Base-by-base conservation (phyloP, 2,329 filamentous ascomycete species). In the Zymoseptoria passerinii region DNA sequence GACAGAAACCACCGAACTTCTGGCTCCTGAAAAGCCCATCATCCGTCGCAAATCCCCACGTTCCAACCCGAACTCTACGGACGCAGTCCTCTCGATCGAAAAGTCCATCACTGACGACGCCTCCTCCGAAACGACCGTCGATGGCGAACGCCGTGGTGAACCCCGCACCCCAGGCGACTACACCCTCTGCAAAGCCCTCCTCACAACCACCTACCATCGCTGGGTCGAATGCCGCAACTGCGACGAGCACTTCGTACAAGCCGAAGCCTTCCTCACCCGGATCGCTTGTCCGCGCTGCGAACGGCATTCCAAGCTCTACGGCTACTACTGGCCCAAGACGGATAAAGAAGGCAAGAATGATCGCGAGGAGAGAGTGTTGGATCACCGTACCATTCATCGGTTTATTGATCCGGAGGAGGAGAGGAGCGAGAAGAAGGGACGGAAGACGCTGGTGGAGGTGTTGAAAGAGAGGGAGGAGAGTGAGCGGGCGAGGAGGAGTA, bases 311-410 rank as follows among this genome's bases (percentile, higher is more conserved):
- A 97, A 95, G 76, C 77, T 99, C 0, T 99, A 97, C 71, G 95
- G 95, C 0, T 96, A 89, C 70, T 80, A 88, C 58, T 99, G 94
- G 94, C 94, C 94, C 5, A 96, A 99, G 77, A 97, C 94, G 0
- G 88, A 96, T 60, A 87, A 81, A 61, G 84, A 87, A 27, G 89
- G 89, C 0, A 83, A 84, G 16, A 73, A 82, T 19, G 94, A 97
- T 70, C 85, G 83, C 8, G 81, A 84, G 62, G 78, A 84, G 65
- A 73, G 84, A 5, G 78, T 95, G 0, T 79, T 94, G 60, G 92
- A 97, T 70, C 92, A 96, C 70, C 81, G 92, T n/a, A 86, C 81
- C 0, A 82, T 97, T 3, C 89, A 96, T 72, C 87, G 92, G 0
- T 96, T 96, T 68, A 75, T 96, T 5, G 81, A 85, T 23, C 79